Conservation (phyloP, 2,329 filamentous ascomycete species). For the Ophiostoma ulmi region DNA sequence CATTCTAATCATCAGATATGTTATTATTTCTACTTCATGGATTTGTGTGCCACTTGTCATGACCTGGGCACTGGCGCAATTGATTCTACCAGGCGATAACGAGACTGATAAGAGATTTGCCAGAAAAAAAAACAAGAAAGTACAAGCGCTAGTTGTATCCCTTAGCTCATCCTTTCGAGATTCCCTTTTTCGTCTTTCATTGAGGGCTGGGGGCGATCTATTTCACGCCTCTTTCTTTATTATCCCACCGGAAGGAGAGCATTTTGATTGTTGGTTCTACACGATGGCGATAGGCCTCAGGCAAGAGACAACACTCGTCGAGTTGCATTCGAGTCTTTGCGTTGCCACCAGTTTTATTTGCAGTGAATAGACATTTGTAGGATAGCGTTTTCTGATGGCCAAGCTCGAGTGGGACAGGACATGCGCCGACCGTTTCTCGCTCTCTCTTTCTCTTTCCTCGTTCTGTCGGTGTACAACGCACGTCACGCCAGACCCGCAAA, state of each 20-base stretch:
- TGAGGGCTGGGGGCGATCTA: background rate
- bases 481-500: background rate
- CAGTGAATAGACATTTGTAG: background rate
- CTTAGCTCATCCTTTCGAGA: background rate
- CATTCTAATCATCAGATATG: too few relatives aligned
- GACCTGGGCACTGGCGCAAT: background rate
- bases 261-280: background rate
- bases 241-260: background rate
- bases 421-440: background rate
- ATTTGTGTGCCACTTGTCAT: background rate
- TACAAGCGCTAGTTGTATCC: background rate
- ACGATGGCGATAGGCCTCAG: background rate
- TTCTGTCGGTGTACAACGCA: constrained; percentile 1
- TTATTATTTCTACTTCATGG: background rate
- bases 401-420: constrained; percentile 6
- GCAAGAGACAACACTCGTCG: background rate
- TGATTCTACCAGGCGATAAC: background rate
- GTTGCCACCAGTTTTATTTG: too few relatives aligned
- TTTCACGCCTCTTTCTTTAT: background rate
- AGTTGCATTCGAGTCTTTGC: too few relatives aligned
- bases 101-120: background rate
- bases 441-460: constrained; percentile 1
- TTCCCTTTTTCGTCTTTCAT: background rate
- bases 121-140: background rate
- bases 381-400: background rate